Base-by-base conservation (phyloP, 805 yeast genomes). In the Dipodascus geniculatus region DNA sequence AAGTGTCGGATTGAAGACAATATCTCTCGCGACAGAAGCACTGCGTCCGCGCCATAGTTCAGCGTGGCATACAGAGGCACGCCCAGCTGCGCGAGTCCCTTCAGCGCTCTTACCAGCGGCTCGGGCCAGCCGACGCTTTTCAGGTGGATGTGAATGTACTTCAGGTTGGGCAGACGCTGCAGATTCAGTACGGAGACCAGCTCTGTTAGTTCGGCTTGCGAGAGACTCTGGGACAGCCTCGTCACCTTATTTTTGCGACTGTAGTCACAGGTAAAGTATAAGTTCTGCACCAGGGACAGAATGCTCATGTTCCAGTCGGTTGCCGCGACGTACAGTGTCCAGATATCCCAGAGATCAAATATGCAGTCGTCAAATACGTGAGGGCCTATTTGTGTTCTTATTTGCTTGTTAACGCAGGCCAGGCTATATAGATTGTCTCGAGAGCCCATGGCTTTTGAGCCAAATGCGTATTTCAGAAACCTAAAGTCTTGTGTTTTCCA, bases 351-450 rank as follows among this genome's bases (percentile, higher is more conserved):
- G 4, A 38, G 19, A 38, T 56, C 31, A 55, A 56, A 17, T 78
- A 77, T 14, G 82, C 76, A 62, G 81, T 85, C 58, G 87, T 81
- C 61, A 87, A 71, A 48, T 83, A 67, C 55, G 87, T 68, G 63
- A 87, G 95, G 57, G 87, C 84, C 62, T 85, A 86, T n/a, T 73
- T 77, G 50, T 3, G 14, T 38, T 38, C 44, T 38, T 17, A 86
- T 66, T 1, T 67, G 72, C 47, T 75, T 69, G 3, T 82, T 85
- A 50, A 74, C 71, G 3, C 66, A 66, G 48, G 84, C 62, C 57
- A 87, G 80, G 19, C 71, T 74, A 38, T 72, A 68, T 55, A 87
- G 80, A 16, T 87, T 91, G 3, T 54, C 55, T 53, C 75, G 19
- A 38, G 14, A 38, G 4, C 4, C 75, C 93, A 83, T 20, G 6